A percentile compares a stretch with the other conserved stretches of the same genome.
phyloP scores from a whole-genome alignment of 2,329 filamentous ascomycete genomes.

The Septoria petroselini region DNA sequence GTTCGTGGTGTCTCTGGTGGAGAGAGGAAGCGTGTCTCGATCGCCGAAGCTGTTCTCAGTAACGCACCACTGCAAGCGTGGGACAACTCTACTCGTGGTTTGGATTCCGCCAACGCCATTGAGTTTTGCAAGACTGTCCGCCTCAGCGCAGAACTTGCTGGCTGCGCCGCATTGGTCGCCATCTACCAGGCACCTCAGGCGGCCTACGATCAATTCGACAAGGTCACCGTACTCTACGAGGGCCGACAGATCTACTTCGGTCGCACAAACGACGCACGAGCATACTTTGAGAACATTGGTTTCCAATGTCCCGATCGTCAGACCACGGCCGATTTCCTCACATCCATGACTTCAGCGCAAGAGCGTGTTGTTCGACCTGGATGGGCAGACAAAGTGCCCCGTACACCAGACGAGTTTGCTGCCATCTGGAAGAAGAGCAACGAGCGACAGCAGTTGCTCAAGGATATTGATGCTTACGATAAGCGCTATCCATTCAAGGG shows the following conservation, averaged over 20 bases:
- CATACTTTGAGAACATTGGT: conserved; percentile 68
- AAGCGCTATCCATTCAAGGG: conserved; percentile 46
- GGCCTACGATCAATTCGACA: conserved; percentile 69
- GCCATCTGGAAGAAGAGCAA: conserved; percentile 54
- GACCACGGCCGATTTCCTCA: conserved; percentile 74
- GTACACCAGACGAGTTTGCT: conserved; percentile 52
- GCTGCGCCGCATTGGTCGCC: conserved; percentile 64
- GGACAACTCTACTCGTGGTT: conserved; percentile 73
- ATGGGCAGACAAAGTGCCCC: conserved; percentile 47
- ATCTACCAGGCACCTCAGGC: conserved; percentile 71
- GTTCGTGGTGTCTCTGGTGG: conserved; percentile 71
- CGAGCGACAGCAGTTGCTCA: conserved; percentile 45
- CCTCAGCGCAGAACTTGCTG: conserved; percentile 64
- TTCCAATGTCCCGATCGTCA: conserved; percentile 69
- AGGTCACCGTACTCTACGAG: conserved; percentile 64
- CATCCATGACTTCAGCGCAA: conserved; percentile 61
- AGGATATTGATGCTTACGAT: conserved; percentile 48
- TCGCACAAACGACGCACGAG: conserved; percentile 58
- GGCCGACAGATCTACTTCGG: conserved; percentile 73
- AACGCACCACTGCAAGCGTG: conserved; percentile 63
- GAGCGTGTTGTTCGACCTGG: conserved; percentile 48
- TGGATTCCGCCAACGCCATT: conserved; percentile 72
- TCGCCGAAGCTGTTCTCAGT: conserved; percentile 72
- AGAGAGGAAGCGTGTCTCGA: conserved; percentile 75
- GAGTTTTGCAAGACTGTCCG: conserved; percentile 71